Evolutionary conservation across 306 rosid species (phyloP).

Genomic region (Glycyrrhiza uralensis): DNA sequence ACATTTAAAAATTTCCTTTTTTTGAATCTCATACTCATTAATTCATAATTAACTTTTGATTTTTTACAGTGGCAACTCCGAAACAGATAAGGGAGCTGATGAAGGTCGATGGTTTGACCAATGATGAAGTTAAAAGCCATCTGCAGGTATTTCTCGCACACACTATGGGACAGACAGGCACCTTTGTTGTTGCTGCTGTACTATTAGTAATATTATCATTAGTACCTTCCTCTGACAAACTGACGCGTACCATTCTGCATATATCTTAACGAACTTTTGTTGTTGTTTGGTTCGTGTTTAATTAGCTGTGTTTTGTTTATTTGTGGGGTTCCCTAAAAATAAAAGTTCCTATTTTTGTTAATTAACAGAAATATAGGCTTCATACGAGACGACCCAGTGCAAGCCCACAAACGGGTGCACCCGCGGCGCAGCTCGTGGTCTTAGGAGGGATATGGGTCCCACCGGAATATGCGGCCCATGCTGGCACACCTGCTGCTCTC

Average conservation of each 20-base stretch:
- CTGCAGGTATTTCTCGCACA: slow-evolving; percentile 62
- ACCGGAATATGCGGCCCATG: slow-evolving; percentile 75
- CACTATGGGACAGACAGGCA: background rate
- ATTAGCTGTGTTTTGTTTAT: background rate
- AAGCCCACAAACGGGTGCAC: slow-evolving; percentile 75
- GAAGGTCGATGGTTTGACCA: slow-evolving; percentile 99
- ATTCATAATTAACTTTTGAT: background rate
- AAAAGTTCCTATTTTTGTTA: background rate
- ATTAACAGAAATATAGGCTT: slow-evolving; percentile 84
- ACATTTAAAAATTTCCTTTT: no score
- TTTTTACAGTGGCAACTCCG: slow-evolving; percentile 76
- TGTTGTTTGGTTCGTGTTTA: no score
- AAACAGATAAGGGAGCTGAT: slow-evolving; percentile 97
- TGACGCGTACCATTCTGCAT: slow-evolving; percentile 24
- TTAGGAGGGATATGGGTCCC: slow-evolving; percentile 97
- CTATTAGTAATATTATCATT: background rate
- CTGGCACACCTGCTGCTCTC: slow-evolving; percentile 56
- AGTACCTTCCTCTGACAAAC: slow-evolving; percentile 27
- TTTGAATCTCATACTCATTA: background rate
- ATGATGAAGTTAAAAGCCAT: slow-evolving; percentile 99
- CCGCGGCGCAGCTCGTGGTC: slow-evolving; percentile 75
- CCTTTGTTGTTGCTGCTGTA: background rate
- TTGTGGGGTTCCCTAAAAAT: background rate
- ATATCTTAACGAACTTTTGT: background rate
- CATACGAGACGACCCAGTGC: slow-evolving; percentile 96